These are phyloP conservation scores for Fusarium euwallaceae DNA, from an alignment of 2,329 filamentous ascomycete genomes.

Conservation along the genomic window DNA sequence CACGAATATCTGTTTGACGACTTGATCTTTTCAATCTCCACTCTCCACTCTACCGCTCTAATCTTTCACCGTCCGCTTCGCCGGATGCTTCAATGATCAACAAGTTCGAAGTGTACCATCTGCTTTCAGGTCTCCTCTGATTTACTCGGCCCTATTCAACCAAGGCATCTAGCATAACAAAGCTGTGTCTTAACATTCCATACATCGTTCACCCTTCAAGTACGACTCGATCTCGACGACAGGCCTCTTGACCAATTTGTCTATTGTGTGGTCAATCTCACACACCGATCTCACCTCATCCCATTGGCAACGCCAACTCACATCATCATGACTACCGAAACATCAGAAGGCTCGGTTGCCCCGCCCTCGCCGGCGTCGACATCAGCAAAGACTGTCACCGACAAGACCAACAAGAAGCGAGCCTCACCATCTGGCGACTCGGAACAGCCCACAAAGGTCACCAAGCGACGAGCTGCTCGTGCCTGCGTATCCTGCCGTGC, in stretches of 20 bases:
- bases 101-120: conserved; percentile 14
- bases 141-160: conserved; percentile 13
- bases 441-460: conserved; percentile 61
- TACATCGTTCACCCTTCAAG: neutral
- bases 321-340: conserved; percentile 40
- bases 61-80: conserved; percentile 20
- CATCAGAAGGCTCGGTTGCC: conserved; percentile 42
- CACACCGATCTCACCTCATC: neutral
- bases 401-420: conserved; percentile 52
- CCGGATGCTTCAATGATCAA: conserved; percentile 36
- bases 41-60: conserved; percentile 42
- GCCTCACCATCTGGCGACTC: conserved; percentile 48
- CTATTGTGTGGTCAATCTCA: neutral
- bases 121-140: conserved; percentile 11
- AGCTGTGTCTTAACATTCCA: conserved; percentile 17
- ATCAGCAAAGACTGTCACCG: conserved; percentile 43
- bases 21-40: conserved; percentile 22
- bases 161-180: conserved; percentile 5
- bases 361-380: conserved; percentile 49
- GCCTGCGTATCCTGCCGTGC: conserved; percentile 91
- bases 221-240: neutral
- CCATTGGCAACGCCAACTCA: neutral
- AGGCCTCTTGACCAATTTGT: neutral
- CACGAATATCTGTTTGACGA: conserved; percentile 25
- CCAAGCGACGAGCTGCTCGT: conserved; percentile 88